phyloP scores from a whole-genome alignment of 1,284 basidiomycete genomes.

The Phellinidium pouzarii region DNA sequence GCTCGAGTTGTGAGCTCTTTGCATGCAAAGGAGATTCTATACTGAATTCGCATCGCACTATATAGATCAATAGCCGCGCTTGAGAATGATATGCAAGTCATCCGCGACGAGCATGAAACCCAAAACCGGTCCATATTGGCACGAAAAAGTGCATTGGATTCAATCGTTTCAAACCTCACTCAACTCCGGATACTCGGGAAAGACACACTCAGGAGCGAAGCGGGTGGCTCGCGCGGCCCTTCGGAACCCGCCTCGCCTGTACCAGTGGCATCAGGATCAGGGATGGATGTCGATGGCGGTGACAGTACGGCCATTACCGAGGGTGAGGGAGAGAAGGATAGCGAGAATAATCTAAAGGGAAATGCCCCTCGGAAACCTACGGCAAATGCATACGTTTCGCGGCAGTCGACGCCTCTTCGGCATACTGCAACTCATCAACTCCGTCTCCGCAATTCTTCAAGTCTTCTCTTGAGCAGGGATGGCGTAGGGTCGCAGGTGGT shows the following conservation, averaged over 20 bases:
- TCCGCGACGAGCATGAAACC: slow-evolving; percentile 63
- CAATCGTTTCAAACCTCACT: slow-evolving; percentile 54
- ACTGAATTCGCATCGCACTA: slow-evolving; percentile 5
- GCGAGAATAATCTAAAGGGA: slow-evolving; percentile 25
- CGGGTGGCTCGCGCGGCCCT: slow-evolving; percentile 18
- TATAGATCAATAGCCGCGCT: slow-evolving; percentile 58
- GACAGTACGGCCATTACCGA: slow-evolving; percentile 26
- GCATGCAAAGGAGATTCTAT: neutral
- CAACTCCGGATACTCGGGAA: slow-evolving; percentile 61
- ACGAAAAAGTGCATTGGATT: slow-evolving; percentile 61
- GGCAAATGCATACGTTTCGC: slow-evolving; percentile 31
- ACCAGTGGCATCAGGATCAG: slow-evolving; percentile 9
- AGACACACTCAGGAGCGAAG: slow-evolving; percentile 27
- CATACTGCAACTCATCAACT: slow-evolving; percentile 12
- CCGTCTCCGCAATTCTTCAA: slow-evolving; percentile 10
- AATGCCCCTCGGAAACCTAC: slow-evolving; percentile 29
- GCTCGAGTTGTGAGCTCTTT: slow-evolving; percentile 52
- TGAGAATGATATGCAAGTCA: slow-evolving; percentile 71
- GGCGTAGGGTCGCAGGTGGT: slow-evolving; percentile 6
- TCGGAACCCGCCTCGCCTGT: slow-evolving; percentile 37
- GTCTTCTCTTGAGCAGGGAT: neutral
- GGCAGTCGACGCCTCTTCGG: slow-evolving; percentile 14
- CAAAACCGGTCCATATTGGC: slow-evolving; percentile 58
- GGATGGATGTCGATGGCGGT: slow-evolving; percentile 21
- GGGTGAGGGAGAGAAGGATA: slow-evolving; percentile 37